Evolutionary conservation across 2,329 filamentous ascomycete genomes (phyloP).

Genomic region (Colletotrichum sp.): DNA sequence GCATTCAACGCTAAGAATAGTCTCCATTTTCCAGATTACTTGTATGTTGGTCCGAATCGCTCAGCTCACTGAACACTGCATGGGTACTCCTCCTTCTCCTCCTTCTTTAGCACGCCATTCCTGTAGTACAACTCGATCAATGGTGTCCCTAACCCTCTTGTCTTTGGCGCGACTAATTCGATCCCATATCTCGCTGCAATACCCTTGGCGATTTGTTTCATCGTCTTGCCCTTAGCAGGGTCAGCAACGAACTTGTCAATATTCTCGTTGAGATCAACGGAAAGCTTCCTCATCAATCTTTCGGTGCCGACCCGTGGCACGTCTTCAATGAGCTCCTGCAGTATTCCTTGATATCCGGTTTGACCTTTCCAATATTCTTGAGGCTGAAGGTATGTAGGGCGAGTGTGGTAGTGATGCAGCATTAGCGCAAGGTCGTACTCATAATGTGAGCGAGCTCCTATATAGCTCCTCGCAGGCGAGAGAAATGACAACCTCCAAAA

Average conservation of each 20-base stretch:
- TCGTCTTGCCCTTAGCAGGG: accelerated
- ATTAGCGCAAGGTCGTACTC: not conserved
- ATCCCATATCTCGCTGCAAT: accelerated
- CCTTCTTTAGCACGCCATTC: not conserved
- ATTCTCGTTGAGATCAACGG: not conserved
- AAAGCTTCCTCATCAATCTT: not conserved
- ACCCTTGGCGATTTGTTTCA: not conserved
- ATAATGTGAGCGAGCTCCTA: not conserved
- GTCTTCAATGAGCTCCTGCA: not conserved
- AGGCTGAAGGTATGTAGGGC: accelerated
- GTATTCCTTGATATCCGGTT: not conserved
- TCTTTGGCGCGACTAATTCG: not conserved
- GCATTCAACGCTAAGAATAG: not conserved
- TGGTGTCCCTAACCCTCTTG: not conserved
- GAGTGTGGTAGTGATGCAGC: not conserved
- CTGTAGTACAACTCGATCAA: not conserved
- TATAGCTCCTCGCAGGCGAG: not conserved
- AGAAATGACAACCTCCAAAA: not conserved
- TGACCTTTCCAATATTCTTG: accelerated
- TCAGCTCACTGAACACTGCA: not conserved
- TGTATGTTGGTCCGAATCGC: not conserved
- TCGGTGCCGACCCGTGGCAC: accelerated
- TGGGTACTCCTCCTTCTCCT: not conserved
- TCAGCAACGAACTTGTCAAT: not conserved
- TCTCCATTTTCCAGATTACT: accelerated